Evolutionary conservation across 352 stramenopile genomes (phyloP), one percentile per base, ranked within the genome.

Genomic region (Phytophthora litchii): DNA sequence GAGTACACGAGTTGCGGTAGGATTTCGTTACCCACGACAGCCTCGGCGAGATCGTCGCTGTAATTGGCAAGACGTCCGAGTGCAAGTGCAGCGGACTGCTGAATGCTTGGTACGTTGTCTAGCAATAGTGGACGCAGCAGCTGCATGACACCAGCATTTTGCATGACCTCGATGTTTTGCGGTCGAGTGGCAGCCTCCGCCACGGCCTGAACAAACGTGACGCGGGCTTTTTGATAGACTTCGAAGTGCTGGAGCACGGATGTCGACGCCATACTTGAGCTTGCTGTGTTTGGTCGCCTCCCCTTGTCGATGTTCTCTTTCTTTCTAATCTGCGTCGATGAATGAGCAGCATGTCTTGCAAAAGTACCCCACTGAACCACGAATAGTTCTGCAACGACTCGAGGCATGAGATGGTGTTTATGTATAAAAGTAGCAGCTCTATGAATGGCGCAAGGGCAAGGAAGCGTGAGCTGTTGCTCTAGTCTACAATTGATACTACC

Each of bases 121-220:
- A 98, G 76, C 13, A 98, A 70, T 13, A 98, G 76, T 32, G 94
- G 94, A 13, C 93, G 86, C 32, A 98, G 72, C 20, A 98, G 60
- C 60, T 98, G 92, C 94, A 98, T 98, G 32, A 98, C 94, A 21
- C 94, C 94, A 8, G 94, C 94, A 54, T 98, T 98, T 51, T 98
- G 91, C 92, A 98, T 97, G 41, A 98, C 89, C 58, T 98, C 94
- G 50, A 98, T 98, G 67, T 98, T 98, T 74, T 98, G 93, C 40
- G 94, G 93, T 20, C 94, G 78, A n/a, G 92, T 97, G 10, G 93
- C 92, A 1, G 91, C 91, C 50, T 98, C 94, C 5, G 94, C 94
- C 21, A 98, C 91, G 9, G 91, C 86, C 71, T 98, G 93, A 21
- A 98, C 94, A 72, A 98, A 98, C 17, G 86, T 96, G 55, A 98